Evolutionary conservation across 495 filamentous ascomycete species (phyloP).

Genomic region (Aspergillus ellipticus): DNA sequence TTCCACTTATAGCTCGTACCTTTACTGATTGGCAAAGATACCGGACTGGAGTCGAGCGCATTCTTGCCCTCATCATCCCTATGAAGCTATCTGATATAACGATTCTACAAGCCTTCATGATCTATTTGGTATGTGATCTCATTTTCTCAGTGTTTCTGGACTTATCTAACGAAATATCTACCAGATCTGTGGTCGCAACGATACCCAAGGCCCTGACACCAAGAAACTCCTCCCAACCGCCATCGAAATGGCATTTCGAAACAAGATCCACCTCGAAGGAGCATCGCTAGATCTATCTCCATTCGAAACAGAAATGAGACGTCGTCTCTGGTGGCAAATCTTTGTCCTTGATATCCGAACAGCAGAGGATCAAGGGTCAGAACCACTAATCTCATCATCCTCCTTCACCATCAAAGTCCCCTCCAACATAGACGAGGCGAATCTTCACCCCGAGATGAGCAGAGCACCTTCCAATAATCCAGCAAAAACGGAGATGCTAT

Average conservation of each 20-base stretch:
- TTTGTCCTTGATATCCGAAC: conserved; percentile 65
- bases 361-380: conserved; percentile 68
- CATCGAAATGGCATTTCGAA: conserved; percentile 64
- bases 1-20: not conserved
- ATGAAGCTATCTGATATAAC: conserved; percentile 61
- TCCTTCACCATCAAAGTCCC: conserved; percentile 62
- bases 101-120: conserved; percentile 65
- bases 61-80: conserved; percentile 61
- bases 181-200: conserved; percentile 44
- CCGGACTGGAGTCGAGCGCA: conserved; percentile 66
- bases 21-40: conserved; percentile 34
- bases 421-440: conserved; percentile 65
- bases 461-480: too few species aligned
- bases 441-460: conserved; percentile 60
- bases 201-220: conserved; percentile 50
- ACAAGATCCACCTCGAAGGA: conserved; percentile 64
- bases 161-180: not conserved
- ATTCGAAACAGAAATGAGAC: conserved; percentile 72
- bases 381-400: conserved; percentile 58
- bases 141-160: not conserved
- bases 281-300: conserved; percentile 52
- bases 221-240: conserved; percentile 57
- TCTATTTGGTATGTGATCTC: conserved; percentile 50
- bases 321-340: conserved; percentile 73
- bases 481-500: too few species aligned